Percentiles rank a stretch among this genome's conserved stretches.
Conservation (phyloP, 2,329 filamentous ascomycete species). For the Penicillium sp. region DNA sequence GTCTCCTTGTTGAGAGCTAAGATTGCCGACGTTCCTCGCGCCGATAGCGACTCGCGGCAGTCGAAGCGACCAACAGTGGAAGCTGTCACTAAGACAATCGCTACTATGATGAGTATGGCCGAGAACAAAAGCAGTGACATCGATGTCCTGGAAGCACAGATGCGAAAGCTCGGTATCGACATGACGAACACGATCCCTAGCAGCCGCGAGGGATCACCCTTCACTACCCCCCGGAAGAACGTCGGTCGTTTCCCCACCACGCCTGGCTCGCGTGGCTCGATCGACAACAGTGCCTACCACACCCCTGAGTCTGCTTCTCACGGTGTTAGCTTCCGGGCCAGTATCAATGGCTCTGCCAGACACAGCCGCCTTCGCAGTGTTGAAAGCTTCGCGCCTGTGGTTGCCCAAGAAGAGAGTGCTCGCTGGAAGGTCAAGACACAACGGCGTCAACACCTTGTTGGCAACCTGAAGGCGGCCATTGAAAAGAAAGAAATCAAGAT, state of each 20-base stretch:
- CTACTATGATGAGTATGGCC: conserved; percentile 88
- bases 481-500: conserved; percentile 36
- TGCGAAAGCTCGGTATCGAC: conserved; percentile 68
- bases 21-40: conserved; percentile 59
- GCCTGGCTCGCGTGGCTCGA: conserved; percentile 38
- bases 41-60: conserved; percentile 47
- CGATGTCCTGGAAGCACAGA: conserved; percentile 82
- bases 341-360: conserved; percentile 36
- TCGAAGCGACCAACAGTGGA: conserved; percentile 76
- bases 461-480: conserved; percentile 38
- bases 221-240: conserved; percentile 38
- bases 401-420: conserved; percentile 30
- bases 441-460: conserved; percentile 37
- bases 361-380: conserved; percentile 34
- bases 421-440: conserved; percentile 39
- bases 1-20: conserved; percentile 77
- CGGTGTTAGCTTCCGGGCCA: conserved; percentile 35
- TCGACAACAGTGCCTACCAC: conserved; percentile 41
- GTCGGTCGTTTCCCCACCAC: conserved; percentile 35
- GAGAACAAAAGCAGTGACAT: conserved; percentile 90
- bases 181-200: conserved; percentile 20
- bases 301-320: conserved; percentile 42
- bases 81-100: conserved; percentile 85
- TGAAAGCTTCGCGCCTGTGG: conserved; percentile 23
- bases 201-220: conserved; percentile 41